Conservation (phyloP, 2,329 filamentous ascomycete genomes). For the Zymoseptoria brevis region DNA sequence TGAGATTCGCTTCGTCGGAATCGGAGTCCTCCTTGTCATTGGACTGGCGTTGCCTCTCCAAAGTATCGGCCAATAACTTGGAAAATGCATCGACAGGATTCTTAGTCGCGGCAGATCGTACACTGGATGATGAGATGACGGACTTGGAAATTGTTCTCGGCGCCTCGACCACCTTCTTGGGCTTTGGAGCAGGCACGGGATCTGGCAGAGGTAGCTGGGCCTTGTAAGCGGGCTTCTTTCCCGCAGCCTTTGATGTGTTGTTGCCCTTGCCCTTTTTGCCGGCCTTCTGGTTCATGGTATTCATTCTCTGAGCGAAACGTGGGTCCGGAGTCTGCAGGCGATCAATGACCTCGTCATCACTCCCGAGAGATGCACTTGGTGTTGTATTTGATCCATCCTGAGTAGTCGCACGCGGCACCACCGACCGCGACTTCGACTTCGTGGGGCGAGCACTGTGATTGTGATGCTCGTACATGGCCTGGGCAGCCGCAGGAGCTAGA, state of each 20-base stretch:
- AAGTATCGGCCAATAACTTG: neutral
- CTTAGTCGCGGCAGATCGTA: conserved; percentile 3
- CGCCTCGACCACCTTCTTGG: conserved; percentile 1
- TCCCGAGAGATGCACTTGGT: neutral
- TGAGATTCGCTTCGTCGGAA: neutral
- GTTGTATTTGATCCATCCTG: neutral
- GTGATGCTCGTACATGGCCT: neutral
- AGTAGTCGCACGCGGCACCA: neutral
- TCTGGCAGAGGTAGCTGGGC: conserved; percentile 7
- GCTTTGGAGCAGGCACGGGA: conserved; percentile 3
- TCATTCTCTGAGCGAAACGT: conserved; percentile 3
- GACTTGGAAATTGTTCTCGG: neutral
- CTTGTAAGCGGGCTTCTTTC: conserved; percentile 4
- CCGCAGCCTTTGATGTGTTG: neutral
- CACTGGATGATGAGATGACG: neutral
- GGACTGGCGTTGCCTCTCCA: conserved; percentile 1
- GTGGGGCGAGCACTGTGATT: neutral
- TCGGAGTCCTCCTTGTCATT: conserved; percentile 4
- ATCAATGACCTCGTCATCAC: conserved; percentile 6
- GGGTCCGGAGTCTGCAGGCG: conserved; percentile 4
- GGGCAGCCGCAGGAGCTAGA: neutral
- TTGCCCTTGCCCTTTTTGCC: conserved; percentile 8
- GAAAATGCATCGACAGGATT: conserved; percentile 9
- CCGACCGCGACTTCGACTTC: neutral
- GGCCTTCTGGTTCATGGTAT: conserved; percentile 14